phyloP scores from a whole-genome alignment of 176 grass and related monocot species.

The Rhipidocladum racemiflorum region DNA sequence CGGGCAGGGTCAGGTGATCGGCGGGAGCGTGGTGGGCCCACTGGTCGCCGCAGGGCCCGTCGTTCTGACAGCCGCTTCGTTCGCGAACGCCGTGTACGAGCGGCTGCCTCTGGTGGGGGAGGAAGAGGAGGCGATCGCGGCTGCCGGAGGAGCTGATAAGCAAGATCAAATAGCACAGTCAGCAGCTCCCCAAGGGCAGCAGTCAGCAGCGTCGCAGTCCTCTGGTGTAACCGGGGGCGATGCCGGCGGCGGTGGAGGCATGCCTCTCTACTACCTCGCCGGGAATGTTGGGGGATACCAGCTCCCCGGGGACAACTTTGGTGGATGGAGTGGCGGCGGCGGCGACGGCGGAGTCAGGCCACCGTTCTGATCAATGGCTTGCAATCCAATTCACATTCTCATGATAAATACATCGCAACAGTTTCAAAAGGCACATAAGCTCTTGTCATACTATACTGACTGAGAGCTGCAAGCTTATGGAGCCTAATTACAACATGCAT shows the following conservation, averaged over 20 bases:
- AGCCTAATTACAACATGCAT: not conserved
- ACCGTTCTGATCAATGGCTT: slow-evolving; percentile 50
- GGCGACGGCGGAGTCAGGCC: slow-evolving; percentile 60
- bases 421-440: slow-evolving; percentile 21
- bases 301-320: slow-evolving; percentile 67
- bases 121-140: slow-evolving; percentile 53
- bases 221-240: slow-evolving; percentile 75
- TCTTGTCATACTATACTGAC: slow-evolving; percentile 19
- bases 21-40: slow-evolving; percentile 75
- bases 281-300: slow-evolving; percentile 70
- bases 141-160: slow-evolving; percentile 18
- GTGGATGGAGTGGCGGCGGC: slow-evolving; percentile 57
- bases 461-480: not conserved
- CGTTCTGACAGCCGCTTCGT: slow-evolving; percentile 88
- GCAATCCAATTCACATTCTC: not conserved
- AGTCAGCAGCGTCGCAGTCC: slow-evolving; percentile 66
- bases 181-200: slow-evolving; percentile 47
- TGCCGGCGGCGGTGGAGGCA: slow-evolving; percentile 44
- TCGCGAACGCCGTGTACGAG: slow-evolving; percentile 90
- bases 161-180: slow-evolving; percentile 49
- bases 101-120: slow-evolving; percentile 69
- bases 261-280: slow-evolving; percentile 84
- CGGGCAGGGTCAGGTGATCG: slow-evolving; percentile 84
- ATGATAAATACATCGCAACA: slow-evolving; percentile 8
- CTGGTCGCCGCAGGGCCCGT: slow-evolving; percentile 79